Evolutionary conservation across 2,329 filamentous ascomycete species (phyloP), one percentile per base, ranked within the genome.

Genomic region (Xylariales sp.): DNA sequence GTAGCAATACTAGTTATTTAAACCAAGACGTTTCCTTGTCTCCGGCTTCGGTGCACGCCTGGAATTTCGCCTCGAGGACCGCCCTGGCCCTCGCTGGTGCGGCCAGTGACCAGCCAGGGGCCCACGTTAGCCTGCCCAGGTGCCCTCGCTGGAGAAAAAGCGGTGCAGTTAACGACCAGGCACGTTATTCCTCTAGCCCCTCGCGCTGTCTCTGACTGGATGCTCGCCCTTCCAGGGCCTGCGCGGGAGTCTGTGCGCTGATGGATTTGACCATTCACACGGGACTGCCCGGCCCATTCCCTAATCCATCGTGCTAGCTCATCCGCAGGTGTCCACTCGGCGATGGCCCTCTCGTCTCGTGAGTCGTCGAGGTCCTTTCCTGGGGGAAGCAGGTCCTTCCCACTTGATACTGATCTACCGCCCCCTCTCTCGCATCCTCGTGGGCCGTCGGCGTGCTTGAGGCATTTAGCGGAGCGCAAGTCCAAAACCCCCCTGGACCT

Each of bases 181-280:
- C 42, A 48, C n/a, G n/a, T n/a, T n/a, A n/a, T n/a, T n/a, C n/a
- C n/a, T n/a, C n/a, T n/a, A n/a, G n/a, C n/a, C n/a, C n/a, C n/a
- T n/a, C n/a, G n/a, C n/a, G n/a, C n/a, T n/a, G n/a, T n/a, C n/a
- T n/a, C n/a, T n/a, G n/a, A n/a, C n/a, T n/a, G n/a, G n/a, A n/a
- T n/a, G n/a, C n/a, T n/a, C n/a, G n/a, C n/a, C n/a, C n/a, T n/a
- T n/a, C n/a, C n/a, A n/a, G n/a, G 46, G 44, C 44, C 46, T 47
- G 42, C 38, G 42, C 46, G 46, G 44, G 39, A 48, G 44, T 47
- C 46, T 43, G 44, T 48, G 46, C 44, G 46, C 15, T 15, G 33
- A 38, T 45, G 30, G 42, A 38, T 40, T 33, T 36, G 32, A 33
- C 45, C 42, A 45, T 39, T 48, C 30, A 33, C 14, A 33, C 30